Evolutionary conservation across 805 yeast genomes (phyloP), one percentile per base, ranked within the genome.

Genomic region (Nakazawaea pomicola): DNA sequence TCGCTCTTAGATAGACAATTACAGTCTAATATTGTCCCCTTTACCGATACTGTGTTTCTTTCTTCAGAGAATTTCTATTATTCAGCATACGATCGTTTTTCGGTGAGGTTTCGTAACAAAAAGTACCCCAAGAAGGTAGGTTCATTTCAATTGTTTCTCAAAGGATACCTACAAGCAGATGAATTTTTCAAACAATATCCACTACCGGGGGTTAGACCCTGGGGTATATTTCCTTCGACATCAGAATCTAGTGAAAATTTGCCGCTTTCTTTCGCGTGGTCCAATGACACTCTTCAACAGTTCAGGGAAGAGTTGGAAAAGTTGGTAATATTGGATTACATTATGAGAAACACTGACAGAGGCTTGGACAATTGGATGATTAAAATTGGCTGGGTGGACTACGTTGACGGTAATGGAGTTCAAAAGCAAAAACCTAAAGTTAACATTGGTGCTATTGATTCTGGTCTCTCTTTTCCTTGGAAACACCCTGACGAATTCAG

Each of bases 401-500:
- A 40, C 30, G 11, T 33, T 42, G 50, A 47, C 30, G 21, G 50
- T 1, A 38, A n/a, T n/a, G n/a, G n/a, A n/a, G n/a, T n/a, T n/a
- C n/a, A n/a, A n/a, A n/a, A n/a, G n/a, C n/a, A n/a, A 45, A 48
- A 47, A 12, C 81, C 82, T 0, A 42, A 30, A 1, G 45, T 83
- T 11, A 68, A 64, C 38, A 65, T 83, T 23, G 88, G 86, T 2
- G 91, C 90, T 1, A 83, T 83, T 33, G 90, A 83, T 51, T 80
- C 85, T 12, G 89, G 89, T 0, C 62, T 83, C 23, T 70, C 89
- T 0, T 82, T 79, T 50, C 90, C 91, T 4, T 83, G 88, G 88
- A 82, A 83, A 51, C 87, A 81, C 48, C 90, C 90, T 0, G 85
- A 83, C 57, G 88, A 81, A 52, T 81, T 89, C 87, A 61, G 90